Evolutionary conservation across 306 rosid genomes (phyloP), one percentile per base, ranked within the genome.

Genomic region (Sicyos edulis): DNA sequence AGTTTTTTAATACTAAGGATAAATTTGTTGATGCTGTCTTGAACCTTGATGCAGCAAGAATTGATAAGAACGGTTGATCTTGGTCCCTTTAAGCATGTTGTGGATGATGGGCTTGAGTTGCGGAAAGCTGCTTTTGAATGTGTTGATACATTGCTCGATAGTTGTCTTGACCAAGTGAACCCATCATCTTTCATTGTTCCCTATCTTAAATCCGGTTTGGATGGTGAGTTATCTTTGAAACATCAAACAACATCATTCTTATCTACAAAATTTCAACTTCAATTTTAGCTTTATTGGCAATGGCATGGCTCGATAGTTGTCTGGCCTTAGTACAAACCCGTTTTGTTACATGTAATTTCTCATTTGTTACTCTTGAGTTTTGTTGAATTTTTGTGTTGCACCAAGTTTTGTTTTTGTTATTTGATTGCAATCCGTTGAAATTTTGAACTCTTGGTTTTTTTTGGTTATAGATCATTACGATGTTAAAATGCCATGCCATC

Each of bases 41-140:
- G 71, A 77, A 55, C 73, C 71, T 57, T 82, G 66, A 71, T 72
- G 80, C 96, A 95, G 99, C 85, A 95, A 95, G 99, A 95, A 75
- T 82, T 95, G 80, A 91, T 91, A 76, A 83, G 99, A 85, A 95
- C 95, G 47, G 99, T 95, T 60, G 99, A 95, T 83, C 97, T 95
- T 57, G 99, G 99, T 60, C 99, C 99, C 80, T 95, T 95, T 79
- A 95, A 95, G 86, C 99, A 95, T 86, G 87, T 78, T 78, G 99
- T 95, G 81, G 99, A 95, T 82, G 99, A 95, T 84, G 99, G 99
- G 57, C 99, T 95, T 75, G 99, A 95, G 82, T 84, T 95, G 82
- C 87, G 99, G 82, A 95, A 95, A 93, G 99, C 99, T 69, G 99
- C 99, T 79, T 95, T 95, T 73, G 99, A 95, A 81, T 91, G 99